These are phyloP conservation scores for Trichosporon coremiiforme DNA, from an alignment of 1,284 basidiomycete genomes.

Conservation along the genomic window DNA sequence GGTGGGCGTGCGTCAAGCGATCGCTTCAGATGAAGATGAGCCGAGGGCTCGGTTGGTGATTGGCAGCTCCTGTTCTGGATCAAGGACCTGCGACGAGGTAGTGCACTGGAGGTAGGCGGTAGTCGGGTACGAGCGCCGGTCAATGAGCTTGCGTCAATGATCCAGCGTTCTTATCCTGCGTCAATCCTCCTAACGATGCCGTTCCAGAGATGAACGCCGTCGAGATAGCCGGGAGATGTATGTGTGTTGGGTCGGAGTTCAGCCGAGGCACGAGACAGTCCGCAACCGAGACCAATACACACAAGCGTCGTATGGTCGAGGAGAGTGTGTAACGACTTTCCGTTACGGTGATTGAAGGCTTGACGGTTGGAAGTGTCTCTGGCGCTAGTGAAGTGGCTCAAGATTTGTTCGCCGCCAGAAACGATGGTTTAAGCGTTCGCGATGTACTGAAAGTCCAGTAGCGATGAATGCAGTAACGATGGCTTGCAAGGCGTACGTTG, in stretches of 20 bases:
- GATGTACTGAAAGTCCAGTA: neutral
- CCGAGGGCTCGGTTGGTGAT: conserved; percentile 1
- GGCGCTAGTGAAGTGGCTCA: neutral
- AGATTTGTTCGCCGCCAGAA: neutral
- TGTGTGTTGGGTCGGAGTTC: conserved; percentile 4
- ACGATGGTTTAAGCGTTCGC: neutral
- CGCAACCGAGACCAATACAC: neutral
- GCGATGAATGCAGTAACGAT: neutral
- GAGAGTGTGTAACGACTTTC: conserved; percentile 1
- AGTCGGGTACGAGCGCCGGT: neutral
- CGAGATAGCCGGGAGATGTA: neutral
- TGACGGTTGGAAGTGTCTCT: neutral
- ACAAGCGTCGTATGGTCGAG: neutral
- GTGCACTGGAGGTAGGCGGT: neutral
- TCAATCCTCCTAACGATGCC: neutral
- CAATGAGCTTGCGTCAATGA: neutral
- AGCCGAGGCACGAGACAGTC: conserved; percentile 2
- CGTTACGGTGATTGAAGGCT: neutral
- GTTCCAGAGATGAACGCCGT: neutral
- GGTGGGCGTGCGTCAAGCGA: conserved; percentile 10
- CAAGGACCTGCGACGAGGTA: neutral
- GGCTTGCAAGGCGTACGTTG: conserved; percentile 12
- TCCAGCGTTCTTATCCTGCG: neutral
- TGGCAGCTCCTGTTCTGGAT: neutral
- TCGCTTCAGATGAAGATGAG: conserved; percentile 1